These are phyloP conservation scores for Pezicula radicicola DNA, from an alignment of 2,329 filamentous ascomycete genomes.

Conservation along the genomic window DNA sequence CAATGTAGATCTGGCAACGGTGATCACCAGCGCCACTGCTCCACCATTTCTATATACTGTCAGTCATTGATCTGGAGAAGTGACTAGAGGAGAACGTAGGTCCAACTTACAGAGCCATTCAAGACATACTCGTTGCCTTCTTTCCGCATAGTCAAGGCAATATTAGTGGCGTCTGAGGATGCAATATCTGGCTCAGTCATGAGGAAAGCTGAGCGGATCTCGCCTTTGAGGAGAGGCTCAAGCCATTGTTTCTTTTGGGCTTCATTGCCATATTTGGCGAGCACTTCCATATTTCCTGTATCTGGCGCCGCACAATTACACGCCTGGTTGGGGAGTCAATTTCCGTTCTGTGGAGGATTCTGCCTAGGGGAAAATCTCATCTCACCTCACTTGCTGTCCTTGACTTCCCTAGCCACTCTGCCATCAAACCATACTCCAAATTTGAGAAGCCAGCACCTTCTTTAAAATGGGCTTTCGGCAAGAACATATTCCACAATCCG, in stretches of 20 bases:
- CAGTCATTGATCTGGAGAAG: not conserved
- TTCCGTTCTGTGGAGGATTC: not conserved
- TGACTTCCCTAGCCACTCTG: slow-evolving; percentile 86
- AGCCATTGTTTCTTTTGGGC: slow-evolving; percentile 81
- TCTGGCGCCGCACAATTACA: slow-evolving; percentile 80
- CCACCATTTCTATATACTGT: slow-evolving; percentile 82
- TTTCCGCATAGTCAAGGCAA: slow-evolving; percentile 71
- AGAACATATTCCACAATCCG: slow-evolving; percentile 96
- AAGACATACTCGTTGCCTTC: slow-evolving; percentile 85
- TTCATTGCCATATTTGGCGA: slow-evolving; percentile 83
- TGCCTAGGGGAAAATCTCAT: not conserved
- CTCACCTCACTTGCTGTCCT: slow-evolving; percentile 48
- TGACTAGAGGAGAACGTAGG: slow-evolving; percentile 10
- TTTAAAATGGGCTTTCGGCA: slow-evolving; percentile 87
- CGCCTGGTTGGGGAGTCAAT: not conserved
- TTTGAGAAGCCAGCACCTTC: slow-evolving; percentile 90
- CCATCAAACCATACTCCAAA: slow-evolving; percentile 93
- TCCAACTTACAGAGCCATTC: slow-evolving; percentile 67
- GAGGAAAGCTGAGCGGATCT: slow-evolving; percentile 81
- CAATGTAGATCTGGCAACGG: slow-evolving; percentile 84
- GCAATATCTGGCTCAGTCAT: slow-evolving; percentile 89
- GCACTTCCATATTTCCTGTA: slow-evolving; percentile 89
- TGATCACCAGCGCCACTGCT: slow-evolving; percentile 88
- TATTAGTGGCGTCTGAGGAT: slow-evolving; percentile 86
- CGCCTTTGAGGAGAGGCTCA: slow-evolving; percentile 70